Base-by-base conservation (phyloP, 2,329 filamentous ascomycete genomes). In the Cryphonectria carpinicola region DNA sequence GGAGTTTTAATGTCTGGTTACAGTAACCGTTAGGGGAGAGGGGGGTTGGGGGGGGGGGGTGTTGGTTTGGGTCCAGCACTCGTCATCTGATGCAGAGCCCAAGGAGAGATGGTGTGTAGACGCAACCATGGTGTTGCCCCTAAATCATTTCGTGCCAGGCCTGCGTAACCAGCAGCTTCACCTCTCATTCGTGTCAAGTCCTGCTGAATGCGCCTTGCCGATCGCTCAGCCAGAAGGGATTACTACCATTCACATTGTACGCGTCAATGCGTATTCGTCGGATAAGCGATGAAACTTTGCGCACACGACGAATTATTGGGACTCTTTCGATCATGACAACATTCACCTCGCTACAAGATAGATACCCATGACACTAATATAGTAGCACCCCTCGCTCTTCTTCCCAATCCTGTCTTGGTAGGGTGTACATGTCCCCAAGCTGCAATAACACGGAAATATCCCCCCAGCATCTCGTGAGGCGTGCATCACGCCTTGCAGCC, bases 91-190 rank as follows among this genome's bases (percentile, higher is more conserved):
- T 49, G 43, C 63, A 49, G 43, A 28, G 63, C 8, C 35, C 28
- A 10, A 49, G 19, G 49, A 5, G 43, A 65, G 63, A 49, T 65
- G 63, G 63, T 65, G 63, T 52, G 63, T 41, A 25, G 63, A 52
- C 43, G 43, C 43, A 65, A 28, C 39, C 39, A 65, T 14, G 43
- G 61, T 62, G 60, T 62, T 3, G 60, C 60, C 37, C 60, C 60
- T 62, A 62, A 41, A 62, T 62, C 32, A 62, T 62, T 41, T n/a
- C n/a, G 60, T 39, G 19, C 7, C 35, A 62, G 35, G 60, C n/a
- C 37, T 62, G 60, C 60, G 60, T 39, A 64, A 64, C 61, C 61
- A 46, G 22, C 19, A 62, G 19, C 37, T 39, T 37, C 35, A 46
- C 61, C 19, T n/a, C n/a, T 35, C 41, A 49, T 28, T 52, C 41